Base-by-base conservation (phyloP, 2,329 filamentous ascomycete species). In the Hymenoscyphus fraxineus region DNA sequence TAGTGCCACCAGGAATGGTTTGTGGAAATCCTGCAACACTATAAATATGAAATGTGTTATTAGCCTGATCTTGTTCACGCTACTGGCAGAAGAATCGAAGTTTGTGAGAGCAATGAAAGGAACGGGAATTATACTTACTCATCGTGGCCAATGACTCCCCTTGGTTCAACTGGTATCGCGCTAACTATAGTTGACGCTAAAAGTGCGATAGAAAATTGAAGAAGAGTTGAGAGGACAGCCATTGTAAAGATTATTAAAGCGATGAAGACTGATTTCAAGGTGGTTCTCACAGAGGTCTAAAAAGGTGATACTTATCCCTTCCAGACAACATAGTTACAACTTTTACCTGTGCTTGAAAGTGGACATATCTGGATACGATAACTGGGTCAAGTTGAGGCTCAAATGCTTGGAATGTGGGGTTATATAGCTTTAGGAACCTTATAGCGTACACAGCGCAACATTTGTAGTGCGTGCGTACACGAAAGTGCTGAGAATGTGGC, bases 141-240 rank as follows among this genome's bases (percentile, higher is more conserved):
- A n/a, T 57, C 55, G 31, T 57, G 55, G 55, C 10, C 1, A 38
- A 57, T 57, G 31, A 54, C 44, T n/a, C 27, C 40, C 16, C 58
- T 41, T 31, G 16, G n/a, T n/a, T 59, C 38, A 44, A 59, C 10
- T 16, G 58, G 58, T 44, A 38, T 15, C 19, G 58, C 39, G 56
- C 19, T 38, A 16, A 41, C 39, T 31, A 38, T 22, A 22, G 35
- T 31, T 2, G n/a, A 41, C 27, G 58, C 58, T 38, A 59, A 27
- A 12, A 59, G 58, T 19, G 32, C 58, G 41, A 31, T n/a, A 31
- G 58, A 59, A 16, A 59, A 22, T 16, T 51, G 47, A 22, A 51
- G 19, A 32, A 19, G 58, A 59, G 58, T 27, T 27, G 22, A 59
- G 38, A 15, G 22, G 22, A 59, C 58, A 59, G 58, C 58, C 58